Base-by-base conservation (phyloP, 768 basidiomycete species). In the Astraeus odoratus region DNA sequence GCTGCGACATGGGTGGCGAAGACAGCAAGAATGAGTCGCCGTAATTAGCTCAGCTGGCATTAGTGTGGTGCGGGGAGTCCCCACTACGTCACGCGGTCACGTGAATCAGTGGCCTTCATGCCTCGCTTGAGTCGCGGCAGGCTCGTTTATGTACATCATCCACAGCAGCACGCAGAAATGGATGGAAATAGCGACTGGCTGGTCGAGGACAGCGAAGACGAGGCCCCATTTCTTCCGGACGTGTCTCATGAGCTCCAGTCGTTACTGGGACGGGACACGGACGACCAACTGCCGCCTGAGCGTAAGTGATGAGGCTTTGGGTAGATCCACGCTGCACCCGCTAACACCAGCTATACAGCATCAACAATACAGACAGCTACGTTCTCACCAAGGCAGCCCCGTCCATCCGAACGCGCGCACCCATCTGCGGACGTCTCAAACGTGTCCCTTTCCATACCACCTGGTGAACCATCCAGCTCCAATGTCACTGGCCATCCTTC, bases 191-290 rank as follows among this genome's bases (percentile, higher is more conserved):
- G 63, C 15, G 64, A 72, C 46, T 74, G 74, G 58, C 58, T 74
- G n/a, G 68, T 77, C 41, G 70, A 70, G 20, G 76, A 73, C 53
- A 78, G 76, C 56, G 71, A 72, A 41, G 71, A 61, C 22, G 71
- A 72, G 39, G 59, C 47, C 26, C 34, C 0, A 18, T 44, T 46
- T 4, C 3, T 25, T 7, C 43, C 26, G 20, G 15, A 47, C n/a
- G 25, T 12, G 23, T 27, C 34, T 22, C 16, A n/a, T 18, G 23
- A 33, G 26, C 41, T 19, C 26, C n/a, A 8, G 12, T 2, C 6
- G 26, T 19, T 31, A 29, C 31, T 35, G 24, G 38, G 19, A n/a
- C n/a, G n/a, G n/a, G n/a, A n/a, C n/a, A n/a, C n/a, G n/a, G n/a
- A n/a, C n/a, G n/a, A n/a, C n/a, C n/a, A n/a, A n/a, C n/a, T n/a